Percentiles rank a stretch among this genome's conserved stretches.
Conservation (phyloP, 768 basidiomycete species). For the Suillus discolor region DNA sequence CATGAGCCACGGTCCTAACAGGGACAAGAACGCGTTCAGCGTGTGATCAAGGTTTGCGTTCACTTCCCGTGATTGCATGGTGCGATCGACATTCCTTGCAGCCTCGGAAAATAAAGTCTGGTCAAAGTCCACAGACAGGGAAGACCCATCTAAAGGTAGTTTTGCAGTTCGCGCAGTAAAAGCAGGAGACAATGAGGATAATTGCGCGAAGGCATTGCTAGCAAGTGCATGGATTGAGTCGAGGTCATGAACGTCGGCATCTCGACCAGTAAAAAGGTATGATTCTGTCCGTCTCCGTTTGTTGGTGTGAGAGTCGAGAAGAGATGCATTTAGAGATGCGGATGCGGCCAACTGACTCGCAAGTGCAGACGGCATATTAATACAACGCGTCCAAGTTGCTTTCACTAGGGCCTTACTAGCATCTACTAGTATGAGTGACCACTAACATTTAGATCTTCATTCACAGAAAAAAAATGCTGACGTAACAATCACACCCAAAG, state of each 20-base stretch:
- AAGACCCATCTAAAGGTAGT: conserved; percentile 20
- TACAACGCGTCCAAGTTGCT: not conserved
- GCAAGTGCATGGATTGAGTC: conserved; percentile 84
- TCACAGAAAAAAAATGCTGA: no score
- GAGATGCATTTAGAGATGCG: conserved; percentile 75
- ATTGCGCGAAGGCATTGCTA: conserved; percentile 74
- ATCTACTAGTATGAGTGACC: no score
- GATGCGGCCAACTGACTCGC: conserved; percentile 79
- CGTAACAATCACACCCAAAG: no score
- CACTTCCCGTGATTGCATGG: conserved; percentile 65
- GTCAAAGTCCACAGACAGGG: conserved; percentile 51
- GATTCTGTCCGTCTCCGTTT: conserved; percentile 67
- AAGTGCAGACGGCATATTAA: conserved; percentile 66
- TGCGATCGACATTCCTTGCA: conserved; percentile 76
- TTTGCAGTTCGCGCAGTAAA: conserved; percentile 35
- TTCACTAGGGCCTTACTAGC: no score
- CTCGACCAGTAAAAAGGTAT: conserved; percentile 84
- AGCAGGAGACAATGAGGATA: conserved; percentile 59
- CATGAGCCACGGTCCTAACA: conserved; percentile 81
- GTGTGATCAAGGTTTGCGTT: conserved; percentile 62
- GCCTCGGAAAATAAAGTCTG: conserved; percentile 78
- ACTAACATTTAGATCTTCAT: no score
- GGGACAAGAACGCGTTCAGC: conserved; percentile 62
- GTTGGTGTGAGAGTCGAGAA: conserved; percentile 66
- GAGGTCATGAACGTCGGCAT: conserved; percentile 85